Percentiles rank a stretch among this genome's conserved stretches.
These are phyloP conservation scores for Ophiostoma populinum DNA, from an alignment of 2,329 filamentous ascomycete genomes.

Conservation along the genomic window DNA sequence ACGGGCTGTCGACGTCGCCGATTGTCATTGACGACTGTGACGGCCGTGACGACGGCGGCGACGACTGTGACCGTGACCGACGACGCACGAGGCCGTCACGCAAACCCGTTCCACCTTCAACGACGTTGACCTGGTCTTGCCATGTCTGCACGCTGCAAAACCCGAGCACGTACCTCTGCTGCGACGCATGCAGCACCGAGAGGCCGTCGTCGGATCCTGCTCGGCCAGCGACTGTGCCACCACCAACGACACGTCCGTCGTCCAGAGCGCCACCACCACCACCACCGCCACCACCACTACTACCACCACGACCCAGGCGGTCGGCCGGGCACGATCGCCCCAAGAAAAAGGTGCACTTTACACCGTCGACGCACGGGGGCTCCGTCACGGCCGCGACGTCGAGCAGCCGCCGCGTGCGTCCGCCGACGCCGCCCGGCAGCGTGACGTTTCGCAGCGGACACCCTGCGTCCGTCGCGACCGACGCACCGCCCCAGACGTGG, in stretches of 20 bases:
- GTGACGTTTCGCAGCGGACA: too few species aligned
- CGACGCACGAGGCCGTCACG: neutral
- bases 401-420: neutral
- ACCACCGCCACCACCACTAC: constrained; percentile 1
- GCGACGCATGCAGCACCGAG: constrained; percentile 37
- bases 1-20: neutral
- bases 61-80: neutral
- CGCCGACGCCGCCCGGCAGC: neutral
- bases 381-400: constrained; percentile 4
- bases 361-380: constrained; percentile 8
- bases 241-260: neutral
- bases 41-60: constrained; percentile 3
- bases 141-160: constrained; percentile 40
- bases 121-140: constrained; percentile 30
- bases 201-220: constrained; percentile 11
- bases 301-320: neutral
- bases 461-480: too few species aligned
- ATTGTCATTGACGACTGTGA: constrained; percentile 6
- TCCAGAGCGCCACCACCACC: neutral
- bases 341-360: constrained; percentile 7
- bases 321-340: too few species aligned
- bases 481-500: constrained; percentile 20
- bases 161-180: constrained; percentile 29
- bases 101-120: neutral
- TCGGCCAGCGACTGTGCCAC: neutral